Base-by-base conservation (phyloP, 257 asterid species). In the Eucommia ulmoides region DNA sequence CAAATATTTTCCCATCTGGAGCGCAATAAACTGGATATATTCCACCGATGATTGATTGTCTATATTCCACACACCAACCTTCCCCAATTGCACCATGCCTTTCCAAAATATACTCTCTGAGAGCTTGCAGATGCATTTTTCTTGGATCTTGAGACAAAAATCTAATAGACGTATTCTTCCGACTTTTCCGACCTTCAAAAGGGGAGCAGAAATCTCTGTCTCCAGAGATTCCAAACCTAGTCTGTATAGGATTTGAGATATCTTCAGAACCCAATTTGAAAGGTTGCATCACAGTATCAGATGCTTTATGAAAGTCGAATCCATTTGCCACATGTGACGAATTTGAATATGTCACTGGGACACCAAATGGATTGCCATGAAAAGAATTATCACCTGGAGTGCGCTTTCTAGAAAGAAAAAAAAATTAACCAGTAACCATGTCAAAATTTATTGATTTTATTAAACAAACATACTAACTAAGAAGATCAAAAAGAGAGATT, bases 351-450 rank as follows among this genome's bases (percentile, higher is more conserved):
- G 20, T 42, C 48, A 42, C 20, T 18, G 48, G 20, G 48, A 42
- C 48, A 42, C 48, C 48, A 42, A 42, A 42, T 42, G 48, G 48
- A 42, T 42, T 42, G 48, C 48, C 48, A 42, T 21, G 20, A 42
- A 42, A 42, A 42, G 20, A 42, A 18, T 42, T 42, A 42, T 16
- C 48, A 42, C 19, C 48, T 42, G 48, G 48, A 42, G 19, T n/a
- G 48, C 15, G 48, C 19, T 42, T 42, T 42, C 48, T 42, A 42
- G 15, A 42, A 42, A 3, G 3, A 15, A 42, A 8, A 42, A 42
- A 16, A 42, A 42, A 42, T 42, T 15, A 16, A 16, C 19, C 20
- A 42, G 19, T 42, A 42, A 42, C 48, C 20, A 18, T 42, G n/a
- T n/a, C n/a, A n/a, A n/a, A n/a, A n/a, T n/a, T n/a, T n/a, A n/a